Conservation (phyloP, 2,329 filamentous ascomycete species). For the Graphiopsis chlorocephala region DNA sequence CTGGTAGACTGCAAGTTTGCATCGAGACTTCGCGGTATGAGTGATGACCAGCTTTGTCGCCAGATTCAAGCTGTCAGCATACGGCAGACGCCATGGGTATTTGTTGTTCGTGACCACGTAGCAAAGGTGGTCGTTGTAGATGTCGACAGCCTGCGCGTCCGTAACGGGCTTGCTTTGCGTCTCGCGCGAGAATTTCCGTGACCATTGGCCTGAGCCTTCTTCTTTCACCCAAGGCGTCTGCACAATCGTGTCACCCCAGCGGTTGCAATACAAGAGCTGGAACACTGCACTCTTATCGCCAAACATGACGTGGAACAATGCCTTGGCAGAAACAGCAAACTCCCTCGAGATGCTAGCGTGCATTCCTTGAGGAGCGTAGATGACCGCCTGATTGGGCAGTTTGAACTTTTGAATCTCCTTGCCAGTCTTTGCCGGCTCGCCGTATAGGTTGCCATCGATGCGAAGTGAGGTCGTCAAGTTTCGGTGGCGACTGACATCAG, state of each 20-base stretch:
- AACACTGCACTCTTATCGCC: conserved; percentile 95
- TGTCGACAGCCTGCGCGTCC: conserved; percentile 84
- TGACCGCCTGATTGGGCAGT: conserved; percentile 74
- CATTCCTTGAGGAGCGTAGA: conserved; percentile 82
- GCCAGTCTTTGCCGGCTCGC: conserved; percentile 40
- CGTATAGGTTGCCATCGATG: conserved; percentile 60
- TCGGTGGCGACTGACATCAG: conserved; percentile 39
- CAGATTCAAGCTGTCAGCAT: conserved; percentile 73
- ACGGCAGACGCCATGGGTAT: conserved; percentile 79
- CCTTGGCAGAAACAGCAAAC: conserved; percentile 90
- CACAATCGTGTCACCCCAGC: conserved; percentile 71
- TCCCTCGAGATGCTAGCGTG: conserved; percentile 72
- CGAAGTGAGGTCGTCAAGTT: conserved; percentile 59
- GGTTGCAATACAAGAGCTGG: conserved; percentile 82
- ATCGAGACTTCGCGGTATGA: conserved; percentile 85
- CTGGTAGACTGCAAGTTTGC: conserved; percentile 84
- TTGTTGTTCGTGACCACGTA: conserved; percentile 65
- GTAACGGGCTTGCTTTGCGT: conserved; percentile 48
- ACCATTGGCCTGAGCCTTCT: conserved; percentile 51
- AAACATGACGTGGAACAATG: conserved; percentile 92
- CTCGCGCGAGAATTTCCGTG: conserved; percentile 63
- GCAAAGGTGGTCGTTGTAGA: conserved; percentile 56
- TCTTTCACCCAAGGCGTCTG: conserved; percentile 80
- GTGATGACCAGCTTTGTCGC: conserved; percentile 92
- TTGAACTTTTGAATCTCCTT: conserved; percentile 69